Percentiles rank a stretch among this genome's conserved stretches.
phyloP scores from a whole-genome alignment of 768 basidiomycete species.

The Podaxis sp. region DNA sequence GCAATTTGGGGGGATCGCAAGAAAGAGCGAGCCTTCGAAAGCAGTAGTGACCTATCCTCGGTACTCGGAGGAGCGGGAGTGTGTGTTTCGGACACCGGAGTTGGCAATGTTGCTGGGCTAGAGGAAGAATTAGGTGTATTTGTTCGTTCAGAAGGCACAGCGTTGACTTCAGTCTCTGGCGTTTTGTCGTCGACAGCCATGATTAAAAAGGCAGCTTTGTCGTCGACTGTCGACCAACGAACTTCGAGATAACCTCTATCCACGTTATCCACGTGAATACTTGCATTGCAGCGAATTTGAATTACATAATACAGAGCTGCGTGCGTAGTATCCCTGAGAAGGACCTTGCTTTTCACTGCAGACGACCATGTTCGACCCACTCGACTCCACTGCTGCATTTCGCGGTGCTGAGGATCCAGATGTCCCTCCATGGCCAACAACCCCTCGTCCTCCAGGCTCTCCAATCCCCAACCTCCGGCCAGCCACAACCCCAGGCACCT shows the following conservation, averaged over 20 bases:
- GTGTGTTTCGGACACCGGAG: too few relatives aligned
- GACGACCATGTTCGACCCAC: constrained; percentile 64
- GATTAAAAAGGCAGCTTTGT: too few relatives aligned
- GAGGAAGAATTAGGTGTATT: background rate
- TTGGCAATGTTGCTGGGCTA: background rate
- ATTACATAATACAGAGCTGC: constrained; percentile 2
- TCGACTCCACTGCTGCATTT: constrained; percentile 50
- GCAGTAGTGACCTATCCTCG: constrained; percentile 35
- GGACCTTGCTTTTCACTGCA: background rate
- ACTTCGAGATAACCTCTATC: background rate
- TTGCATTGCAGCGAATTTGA: background rate
- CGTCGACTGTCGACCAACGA: background rate
- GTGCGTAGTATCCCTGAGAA: too few relatives aligned
- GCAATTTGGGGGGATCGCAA: constrained; percentile 62
- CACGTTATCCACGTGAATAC: background rate
- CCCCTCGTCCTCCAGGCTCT: constrained; percentile 67
- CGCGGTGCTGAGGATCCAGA: constrained; percentile 43
- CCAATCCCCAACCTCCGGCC: constrained; percentile 70
- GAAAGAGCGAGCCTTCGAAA: constrained; percentile 58
- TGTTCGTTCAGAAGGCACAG: background rate
- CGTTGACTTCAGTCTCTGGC: background rate
- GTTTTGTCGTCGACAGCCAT: background rate
- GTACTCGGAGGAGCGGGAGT: background rate
- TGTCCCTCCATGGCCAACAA: constrained; percentile 73
- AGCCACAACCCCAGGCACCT: constrained; percentile 47